Base-by-base conservation (phyloP, 768 basidiomycete species). In the Boletus rubropictus region DNA sequence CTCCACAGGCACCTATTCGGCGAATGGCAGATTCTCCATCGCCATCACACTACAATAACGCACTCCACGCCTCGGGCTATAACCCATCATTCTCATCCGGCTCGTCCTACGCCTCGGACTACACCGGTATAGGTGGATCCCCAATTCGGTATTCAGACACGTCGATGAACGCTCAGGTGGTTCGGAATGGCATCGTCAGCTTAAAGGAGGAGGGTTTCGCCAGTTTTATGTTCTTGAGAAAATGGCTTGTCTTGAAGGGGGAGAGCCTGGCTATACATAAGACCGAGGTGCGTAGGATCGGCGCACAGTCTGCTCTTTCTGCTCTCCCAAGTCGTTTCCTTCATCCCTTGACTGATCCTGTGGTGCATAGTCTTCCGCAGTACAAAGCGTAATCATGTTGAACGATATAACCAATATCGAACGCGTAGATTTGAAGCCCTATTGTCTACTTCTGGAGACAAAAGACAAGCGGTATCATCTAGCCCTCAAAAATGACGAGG, bases 151-250 rank as follows among this genome's bases (percentile, higher is more conserved):
- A 65, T 45, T 70, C 71, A 5, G 68, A 71, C 31, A 45, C 55
- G 21, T 46, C 61, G 42, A 54, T 63, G 43, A 61, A 56, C 50
- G 52, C 72, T 2, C 75, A 80, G 39, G 64, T 86, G 42, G 69
- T 92, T 38, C 72, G 89, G 36, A 71, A 70, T 46, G 95, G 88
- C n/a, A 70, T 70, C 35, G 91, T 89, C 37, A 85, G 78, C 64
- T 74, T 95, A 59, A 98, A 98, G 74, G 95, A 99, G 66, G 94
- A 96, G 41, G 89, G 91, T 1, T 82, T 97, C 53, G 82, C 87
- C 3, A 88, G 86, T 52, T 93, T 89, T 77, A 76, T 96, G 41
- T 97, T 94, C 83, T 81, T 86, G 64, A 80, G 86, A 60, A 88
- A 90, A 65, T 97, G 87, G 86, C 70, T 97, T 46, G 76, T 95